Percentiles rank a stretch among this genome's conserved stretches.
Conservation (phyloP, 2,329 filamentous ascomycete genomes). For the Penicillium sclerotigenum region DNA sequence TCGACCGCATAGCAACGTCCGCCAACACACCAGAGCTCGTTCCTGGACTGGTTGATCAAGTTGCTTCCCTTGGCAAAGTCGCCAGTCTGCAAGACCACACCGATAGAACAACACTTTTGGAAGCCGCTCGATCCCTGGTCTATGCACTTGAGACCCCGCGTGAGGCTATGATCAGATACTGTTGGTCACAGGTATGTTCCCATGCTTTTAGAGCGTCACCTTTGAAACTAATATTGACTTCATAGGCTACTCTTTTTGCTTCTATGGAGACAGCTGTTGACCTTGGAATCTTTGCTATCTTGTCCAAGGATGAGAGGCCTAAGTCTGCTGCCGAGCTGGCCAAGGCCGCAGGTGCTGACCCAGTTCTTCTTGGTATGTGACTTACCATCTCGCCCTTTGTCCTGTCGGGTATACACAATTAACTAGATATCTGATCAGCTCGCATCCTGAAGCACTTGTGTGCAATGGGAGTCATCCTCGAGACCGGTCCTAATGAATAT, state of each 20-base stretch:
- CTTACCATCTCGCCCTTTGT: not conserved
- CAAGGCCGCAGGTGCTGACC: slow-evolving; percentile 17
- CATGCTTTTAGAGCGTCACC: not conserved
- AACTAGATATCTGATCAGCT: slow-evolving; percentile 5
- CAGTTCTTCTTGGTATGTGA: slow-evolving; percentile 18
- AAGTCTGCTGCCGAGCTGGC: slow-evolving; percentile 24
- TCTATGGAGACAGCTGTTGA: slow-evolving; percentile 24
- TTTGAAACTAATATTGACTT: not conserved
- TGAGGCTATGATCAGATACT: slow-evolving; percentile 16
- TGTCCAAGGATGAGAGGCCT: slow-evolving; percentile 22
- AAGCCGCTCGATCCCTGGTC: slow-evolving; percentile 15
- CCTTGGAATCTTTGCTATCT: slow-evolving; percentile 21
- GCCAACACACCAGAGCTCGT: slow-evolving; percentile 14
- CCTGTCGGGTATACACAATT: not conserved
- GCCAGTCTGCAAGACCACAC: slow-evolving; percentile 4
- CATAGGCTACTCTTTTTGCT: slow-evolving; percentile 14
- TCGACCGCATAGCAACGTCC: slow-evolving; percentile 14
- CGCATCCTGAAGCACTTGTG: slow-evolving; percentile 36
- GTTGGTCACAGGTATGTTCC: slow-evolving; percentile 14
- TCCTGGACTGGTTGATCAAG: slow-evolving; percentile 12
- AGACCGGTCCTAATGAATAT: slow-evolving; percentile 34
- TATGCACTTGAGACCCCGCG: slow-evolving; percentile 19
- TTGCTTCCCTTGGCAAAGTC: slow-evolving; percentile 6
- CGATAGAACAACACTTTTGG: slow-evolving; percentile 15
- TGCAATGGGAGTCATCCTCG: slow-evolving; percentile 36